Percentiles rank a stretch among this genome's conserved stretches.
Evolutionary conservation across 257 asterid species (phyloP).

Genomic region (Cordia subcordata): DNA sequence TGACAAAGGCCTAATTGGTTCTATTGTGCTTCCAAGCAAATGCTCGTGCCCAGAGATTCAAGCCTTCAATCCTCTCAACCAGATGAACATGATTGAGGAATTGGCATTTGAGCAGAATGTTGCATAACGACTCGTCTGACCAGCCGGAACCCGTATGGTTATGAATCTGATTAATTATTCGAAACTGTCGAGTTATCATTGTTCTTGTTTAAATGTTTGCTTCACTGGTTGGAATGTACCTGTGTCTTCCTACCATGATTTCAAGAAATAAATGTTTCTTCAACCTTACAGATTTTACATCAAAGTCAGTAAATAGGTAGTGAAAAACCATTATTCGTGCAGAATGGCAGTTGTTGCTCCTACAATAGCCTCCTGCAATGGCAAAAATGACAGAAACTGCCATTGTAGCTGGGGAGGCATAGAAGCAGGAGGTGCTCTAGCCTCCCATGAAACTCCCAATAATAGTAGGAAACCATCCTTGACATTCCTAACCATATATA

Average conservation of each 20-base stretch:
- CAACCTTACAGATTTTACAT: no score
- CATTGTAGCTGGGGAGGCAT: no score
- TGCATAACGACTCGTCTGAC: conserved; percentile 13
- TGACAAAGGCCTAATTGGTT: conserved; percentile 19
- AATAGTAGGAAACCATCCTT: no score
- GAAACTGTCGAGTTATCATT: background rate
- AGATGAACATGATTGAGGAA: conserved; percentile 56
- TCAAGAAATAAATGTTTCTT: background rate
- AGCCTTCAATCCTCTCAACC: conserved; percentile 44
- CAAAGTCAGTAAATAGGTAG: no score
- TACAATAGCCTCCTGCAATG: no score
- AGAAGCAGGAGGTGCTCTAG: no score
- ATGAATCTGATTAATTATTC: background rate
- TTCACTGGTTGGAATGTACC: conserved; percentile 5
- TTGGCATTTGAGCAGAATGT: conserved; percentile 48
- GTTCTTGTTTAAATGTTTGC: conserved; percentile 12
- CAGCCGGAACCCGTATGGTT: background rate
- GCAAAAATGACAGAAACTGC: no score
- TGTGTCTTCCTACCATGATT: conserved; percentile 10
- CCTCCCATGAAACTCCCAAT: no score
- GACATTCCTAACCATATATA: no score
- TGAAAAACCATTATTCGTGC: no score
- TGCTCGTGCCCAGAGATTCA: conserved; percentile 59
- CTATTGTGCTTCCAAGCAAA: conserved; percentile 43
- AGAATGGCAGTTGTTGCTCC: no score